phyloP scores from a whole-genome alignment of 768 basidiomycete species.

The Gautieria morchelliformis region DNA sequence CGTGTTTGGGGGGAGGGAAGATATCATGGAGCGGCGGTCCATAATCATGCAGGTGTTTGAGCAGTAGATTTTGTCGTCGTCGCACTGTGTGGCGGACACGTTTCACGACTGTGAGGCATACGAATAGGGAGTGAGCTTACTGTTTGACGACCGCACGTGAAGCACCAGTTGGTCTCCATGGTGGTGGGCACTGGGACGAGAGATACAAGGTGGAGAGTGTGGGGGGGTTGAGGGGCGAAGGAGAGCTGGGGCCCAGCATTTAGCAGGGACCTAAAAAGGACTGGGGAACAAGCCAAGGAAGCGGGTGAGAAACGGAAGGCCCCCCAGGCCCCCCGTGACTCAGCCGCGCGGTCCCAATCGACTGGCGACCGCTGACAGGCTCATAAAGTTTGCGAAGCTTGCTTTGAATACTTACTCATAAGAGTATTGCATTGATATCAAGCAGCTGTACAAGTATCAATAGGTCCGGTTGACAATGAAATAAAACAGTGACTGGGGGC shows the following conservation, averaged over 20 bases:
- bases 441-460: no score
- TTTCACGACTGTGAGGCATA: background rate
- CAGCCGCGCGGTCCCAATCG: background rate
- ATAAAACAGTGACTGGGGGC: no score
- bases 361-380: no score
- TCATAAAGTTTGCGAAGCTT: no score
- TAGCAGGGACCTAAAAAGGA: background rate
- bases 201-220: background rate
- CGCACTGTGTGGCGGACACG: conserved; percentile 17
- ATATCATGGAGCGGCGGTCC: background rate
- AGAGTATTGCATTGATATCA: no score
- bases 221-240: background rate
- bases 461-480: no score
- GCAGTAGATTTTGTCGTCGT: conserved; percentile 39
- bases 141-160: conserved; percentile 50
- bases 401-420: no score
- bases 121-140: conserved; percentile 25
- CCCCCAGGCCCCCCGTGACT: background rate
- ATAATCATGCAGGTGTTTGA: conserved; percentile 34
- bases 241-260: background rate
- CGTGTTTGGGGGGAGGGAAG: conserved; percentile 5
- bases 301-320: background rate
- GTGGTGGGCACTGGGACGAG: conserved; percentile 15
- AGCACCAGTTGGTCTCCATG: conserved; percentile 58
- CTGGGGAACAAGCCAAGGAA: background rate